Evolutionary conservation across 2,329 filamentous ascomycete genomes (phyloP), one percentile per base, ranked within the genome.

Genomic region (Colletotrichum sansevieriae): DNA sequence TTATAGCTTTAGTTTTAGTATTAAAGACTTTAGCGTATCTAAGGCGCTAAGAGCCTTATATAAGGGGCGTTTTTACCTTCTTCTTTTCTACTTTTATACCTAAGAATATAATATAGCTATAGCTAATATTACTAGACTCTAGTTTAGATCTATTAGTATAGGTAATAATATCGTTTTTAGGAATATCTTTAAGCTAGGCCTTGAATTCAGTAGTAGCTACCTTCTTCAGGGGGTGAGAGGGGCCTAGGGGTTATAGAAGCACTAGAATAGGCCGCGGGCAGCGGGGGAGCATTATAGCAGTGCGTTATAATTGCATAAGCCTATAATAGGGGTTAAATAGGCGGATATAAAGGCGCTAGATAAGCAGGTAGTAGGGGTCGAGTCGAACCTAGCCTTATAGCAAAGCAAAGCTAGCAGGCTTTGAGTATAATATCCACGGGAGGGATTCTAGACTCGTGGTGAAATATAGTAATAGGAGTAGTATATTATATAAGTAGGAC

Each of bases 131-230:
- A 1, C 15, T 9, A 4, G 2, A 44, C 3, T 44, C n/a, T n/a
- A 44, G 41, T n/a, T 44, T n/a, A 44, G 41, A 44, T 13, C 41
- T 44, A 44, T 44, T 44, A 44, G 15, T 44, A 44, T 44, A 44
- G 5, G 13, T 18, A 44, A 44, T 44, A 7, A 44, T 44, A 44
- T 44, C 7, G 1, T 44, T 44, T 15, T 44, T 44, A 7, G 9
- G 15, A 2, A 44, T 3, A n/a, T 3, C 4, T n/a, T 44, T 44
- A 44, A 44, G 15, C 15, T 44, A 44, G 3, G 9, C 6, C 6
- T 41, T 41, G 6, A 41, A 41, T 5, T n/a, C n/a, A n/a, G n/a
- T n/a, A n/a, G n/a, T n/a, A n/a, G n/a, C n/a, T n/a, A n/a, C n/a
- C n/a, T n/a, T 15, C 13, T 41, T 41, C 6, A 3, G 9, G 13